These are phyloP conservation scores for Aureobasidium lini DNA, from an alignment of 2,329 filamentous ascomycete genomes.

Conservation along the genomic window DNA sequence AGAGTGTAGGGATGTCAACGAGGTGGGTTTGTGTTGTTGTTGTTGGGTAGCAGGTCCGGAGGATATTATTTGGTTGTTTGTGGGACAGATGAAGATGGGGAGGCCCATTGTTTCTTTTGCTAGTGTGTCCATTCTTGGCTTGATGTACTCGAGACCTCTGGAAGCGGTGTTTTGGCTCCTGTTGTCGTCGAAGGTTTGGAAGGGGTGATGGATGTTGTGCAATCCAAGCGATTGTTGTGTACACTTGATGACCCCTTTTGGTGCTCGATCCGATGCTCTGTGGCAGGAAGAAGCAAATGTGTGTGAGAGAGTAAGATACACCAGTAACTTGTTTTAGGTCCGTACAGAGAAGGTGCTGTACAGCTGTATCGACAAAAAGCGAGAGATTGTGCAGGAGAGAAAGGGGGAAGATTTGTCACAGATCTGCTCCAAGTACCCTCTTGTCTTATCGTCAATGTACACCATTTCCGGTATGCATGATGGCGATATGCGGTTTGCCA, in stretches of 20 bases:
- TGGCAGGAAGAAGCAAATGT: no score
- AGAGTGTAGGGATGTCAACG: no score
- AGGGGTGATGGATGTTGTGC: no score
- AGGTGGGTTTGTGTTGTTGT: neutral
- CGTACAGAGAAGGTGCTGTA: neutral
- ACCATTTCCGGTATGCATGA: neutral
- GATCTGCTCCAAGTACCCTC: neutral
- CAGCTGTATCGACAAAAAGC: neutral
- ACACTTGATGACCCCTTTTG: no score
- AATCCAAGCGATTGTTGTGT: no score
- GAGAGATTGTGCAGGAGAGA: neutral
- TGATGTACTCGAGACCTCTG: neutral
- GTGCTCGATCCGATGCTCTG: no score
- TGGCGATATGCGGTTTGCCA: neutral
- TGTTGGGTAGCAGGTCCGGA: neutral
- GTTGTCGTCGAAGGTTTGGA: no score
- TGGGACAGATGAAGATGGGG: neutral
- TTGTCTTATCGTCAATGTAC: neutral
- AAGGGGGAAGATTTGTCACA: neutral
- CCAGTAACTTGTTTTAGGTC: no score
- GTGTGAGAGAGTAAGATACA: no score
- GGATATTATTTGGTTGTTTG: neutral
- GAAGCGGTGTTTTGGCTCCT: neutral
- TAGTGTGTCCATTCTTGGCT: neutral
- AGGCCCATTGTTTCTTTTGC: conserved; percentile 10